phyloP scores from a whole-genome alignment of 139 green algal genomes.

The Auxenochlorella protothecoides region DNA sequence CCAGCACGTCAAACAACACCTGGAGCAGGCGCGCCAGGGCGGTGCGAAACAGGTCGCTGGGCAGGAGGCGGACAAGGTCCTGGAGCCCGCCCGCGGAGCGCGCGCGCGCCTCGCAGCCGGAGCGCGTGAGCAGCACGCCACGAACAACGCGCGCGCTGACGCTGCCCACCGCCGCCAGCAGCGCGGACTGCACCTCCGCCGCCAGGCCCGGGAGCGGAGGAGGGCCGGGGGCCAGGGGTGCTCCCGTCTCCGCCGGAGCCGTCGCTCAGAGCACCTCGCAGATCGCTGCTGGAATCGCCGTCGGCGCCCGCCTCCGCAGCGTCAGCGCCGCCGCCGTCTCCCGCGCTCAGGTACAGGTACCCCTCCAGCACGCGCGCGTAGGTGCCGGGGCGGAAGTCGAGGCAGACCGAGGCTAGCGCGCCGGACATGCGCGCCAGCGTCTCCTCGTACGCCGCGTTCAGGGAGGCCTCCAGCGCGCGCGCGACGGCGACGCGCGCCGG shows the following conservation, averaged over 20 bases:
- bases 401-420: slow-evolving; percentile 22
- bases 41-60: slow-evolving; percentile 34
- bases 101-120: slow-evolving; percentile 22
- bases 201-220: slow-evolving; percentile 3
- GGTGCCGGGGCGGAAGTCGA: slow-evolving; percentile 22
- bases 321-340: neutral
- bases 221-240: neutral
- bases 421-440: slow-evolving; percentile 19
- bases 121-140: slow-evolving; percentile 24
- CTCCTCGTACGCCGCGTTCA: slow-evolving; percentile 28
- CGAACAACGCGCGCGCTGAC: slow-evolving; percentile 22
- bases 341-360: slow-evolving; percentile 30
- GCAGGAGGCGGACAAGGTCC: slow-evolving; percentile 32
- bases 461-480: slow-evolving; percentile 6
- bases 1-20: slow-evolving; percentile 44
- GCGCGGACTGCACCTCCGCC: slow-evolving; percentile 22
- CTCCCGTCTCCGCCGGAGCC: no score
- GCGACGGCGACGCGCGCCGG: no score
- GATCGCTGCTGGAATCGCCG: no score
- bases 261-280: no score
- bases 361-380: slow-evolving; percentile 35
- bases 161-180: slow-evolving; percentile 16
- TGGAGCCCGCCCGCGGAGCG: slow-evolving; percentile 6
- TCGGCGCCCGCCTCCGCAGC: no score
- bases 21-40: slow-evolving; percentile 36